Percentiles rank a stretch among this genome's conserved stretches.
Conservation (phyloP, 352 stramenopile genomes). For the Plasmopara muralis region DNA sequence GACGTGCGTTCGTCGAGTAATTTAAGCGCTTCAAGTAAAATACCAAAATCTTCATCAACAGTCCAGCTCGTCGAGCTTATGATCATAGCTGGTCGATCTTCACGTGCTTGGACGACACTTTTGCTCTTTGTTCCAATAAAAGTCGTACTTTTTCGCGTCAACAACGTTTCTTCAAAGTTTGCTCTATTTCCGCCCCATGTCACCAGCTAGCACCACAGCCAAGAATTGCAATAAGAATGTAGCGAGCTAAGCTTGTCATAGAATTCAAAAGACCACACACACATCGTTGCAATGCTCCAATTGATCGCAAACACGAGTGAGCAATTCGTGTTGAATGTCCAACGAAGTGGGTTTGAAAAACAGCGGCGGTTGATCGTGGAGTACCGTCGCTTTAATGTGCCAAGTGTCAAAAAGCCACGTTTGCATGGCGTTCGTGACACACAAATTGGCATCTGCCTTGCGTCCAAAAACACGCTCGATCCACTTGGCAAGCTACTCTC, state of each 20-base stretch:
- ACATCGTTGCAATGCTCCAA: constrained; percentile 72
- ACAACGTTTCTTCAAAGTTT: constrained; percentile 50
- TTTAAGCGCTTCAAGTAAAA: constrained; percentile 91
- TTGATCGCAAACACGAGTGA: constrained; percentile 70
- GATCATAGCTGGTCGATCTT: constrained; percentile 62
- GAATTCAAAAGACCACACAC: constrained; percentile 7
- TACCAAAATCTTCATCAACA: constrained; percentile 98
- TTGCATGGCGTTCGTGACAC: constrained; percentile 95
- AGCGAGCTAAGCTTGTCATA: not conserved
- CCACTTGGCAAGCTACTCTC: constrained; percentile 60
- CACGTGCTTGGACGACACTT: constrained; percentile 23
- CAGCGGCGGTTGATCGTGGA: constrained; percentile 94
- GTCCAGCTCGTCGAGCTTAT: constrained; percentile 98
- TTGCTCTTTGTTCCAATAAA: constrained; percentile 24
- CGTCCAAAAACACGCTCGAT: constrained; percentile 87
- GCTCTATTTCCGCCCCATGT: constrained; percentile 19
- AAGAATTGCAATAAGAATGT: not conserved
- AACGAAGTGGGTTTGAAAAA: constrained; percentile 89
- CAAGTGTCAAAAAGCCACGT: constrained; percentile 89
- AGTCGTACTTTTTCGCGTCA: constrained; percentile 38
- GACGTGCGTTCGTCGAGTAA: constrained; percentile 55
- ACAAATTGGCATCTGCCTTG: constrained; percentile 93
- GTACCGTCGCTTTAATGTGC: constrained; percentile 75
- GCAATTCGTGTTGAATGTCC: constrained; percentile 86
- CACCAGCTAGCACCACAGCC: constrained; percentile 22